Percentiles rank a stretch among this genome's conserved stretches.
phyloP scores from a whole-genome alignment of 106 monocot species.

The Apostasia shenzhenica region DNA sequence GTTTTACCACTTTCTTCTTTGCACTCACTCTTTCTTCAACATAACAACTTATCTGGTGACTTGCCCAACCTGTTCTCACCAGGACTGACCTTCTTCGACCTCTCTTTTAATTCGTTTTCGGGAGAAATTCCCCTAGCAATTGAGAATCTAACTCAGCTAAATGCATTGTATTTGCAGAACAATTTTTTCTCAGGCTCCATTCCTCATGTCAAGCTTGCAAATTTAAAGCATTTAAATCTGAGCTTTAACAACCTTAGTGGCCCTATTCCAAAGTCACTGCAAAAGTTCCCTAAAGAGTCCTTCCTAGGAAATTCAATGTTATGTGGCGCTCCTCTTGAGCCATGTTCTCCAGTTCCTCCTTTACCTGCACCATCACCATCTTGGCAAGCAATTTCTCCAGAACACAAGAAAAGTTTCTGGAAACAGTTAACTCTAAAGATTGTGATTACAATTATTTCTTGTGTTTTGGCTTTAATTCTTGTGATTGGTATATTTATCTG shows the following conservation, averaged over 20 bases:
- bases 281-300: conserved; percentile 32
- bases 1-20: conserved; percentile 35
- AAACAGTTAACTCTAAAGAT: conserved; percentile 24
- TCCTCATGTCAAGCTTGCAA: conserved; percentile 30
- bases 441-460: conserved; percentile 41
- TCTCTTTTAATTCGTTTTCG: conserved; percentile 46
- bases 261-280: conserved; percentile 40
- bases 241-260: conserved; percentile 59
- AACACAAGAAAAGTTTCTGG: conserved; percentile 10
- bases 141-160: conserved; percentile 40
- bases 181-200: conserved; percentile 48
- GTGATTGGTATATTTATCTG: conserved; percentile 24
- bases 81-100: conserved; percentile 31
- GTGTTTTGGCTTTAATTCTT: conserved; percentile 25
- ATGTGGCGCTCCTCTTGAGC: conserved; percentile 40
- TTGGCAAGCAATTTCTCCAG: conserved; percentile 1
- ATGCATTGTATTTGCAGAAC: conserved; percentile 37
- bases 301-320: conserved; percentile 48
- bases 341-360: conserved; percentile 21
- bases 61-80: conserved; percentile 24
- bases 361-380: conserved; percentile 17
- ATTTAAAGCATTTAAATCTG: conserved; percentile 37
- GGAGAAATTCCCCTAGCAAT: conserved; percentile 33
- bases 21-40: conserved; percentile 42
- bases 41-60: conserved; percentile 45